These are phyloP conservation scores for Melaleuca quinquenervia DNA, from an alignment of 345 rosid species.

Conservation along the genomic window DNA sequence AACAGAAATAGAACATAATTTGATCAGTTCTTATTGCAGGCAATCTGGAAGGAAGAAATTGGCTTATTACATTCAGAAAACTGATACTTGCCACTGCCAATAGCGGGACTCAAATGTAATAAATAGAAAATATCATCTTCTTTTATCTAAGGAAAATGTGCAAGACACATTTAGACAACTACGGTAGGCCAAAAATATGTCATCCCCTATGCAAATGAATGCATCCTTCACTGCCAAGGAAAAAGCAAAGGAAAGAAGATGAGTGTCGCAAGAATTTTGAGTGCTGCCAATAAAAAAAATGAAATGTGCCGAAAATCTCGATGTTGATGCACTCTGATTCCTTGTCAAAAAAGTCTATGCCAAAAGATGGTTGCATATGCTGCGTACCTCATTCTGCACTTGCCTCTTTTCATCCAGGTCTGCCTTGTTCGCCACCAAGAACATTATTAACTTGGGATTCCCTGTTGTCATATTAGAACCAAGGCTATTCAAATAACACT, in stretches of 20 bases:
- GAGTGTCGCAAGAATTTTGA: not conserved
- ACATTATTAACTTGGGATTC: slow-evolving; percentile 52
- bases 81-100: not conserved
- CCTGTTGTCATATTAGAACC: slow-evolving; percentile 18
- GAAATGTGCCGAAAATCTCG: not conserved
- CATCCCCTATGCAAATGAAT: not conserved
- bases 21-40: not conserved
- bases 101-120: not conserved
- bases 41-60: not conserved
- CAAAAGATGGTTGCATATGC: not conserved
- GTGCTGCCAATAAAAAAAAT: not conserved
- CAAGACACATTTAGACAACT: not conserved
- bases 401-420: slow-evolving; percentile 60
- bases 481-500: not conserved
- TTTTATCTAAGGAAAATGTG: not conserved
- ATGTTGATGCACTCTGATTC: not conserved
- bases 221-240: not conserved
- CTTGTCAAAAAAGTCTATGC: not conserved
- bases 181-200: not conserved
- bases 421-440: slow-evolving; percentile 68
- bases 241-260: not conserved
- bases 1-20: not conserved
- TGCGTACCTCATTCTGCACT: slow-evolving; percentile 43
- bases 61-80: not conserved
- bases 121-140: not conserved